Evolutionary conservation across 2,329 filamentous ascomycete species (phyloP), one percentile per base, ranked within the genome.

Genomic region (Cryphonectria naterciae): DNA sequence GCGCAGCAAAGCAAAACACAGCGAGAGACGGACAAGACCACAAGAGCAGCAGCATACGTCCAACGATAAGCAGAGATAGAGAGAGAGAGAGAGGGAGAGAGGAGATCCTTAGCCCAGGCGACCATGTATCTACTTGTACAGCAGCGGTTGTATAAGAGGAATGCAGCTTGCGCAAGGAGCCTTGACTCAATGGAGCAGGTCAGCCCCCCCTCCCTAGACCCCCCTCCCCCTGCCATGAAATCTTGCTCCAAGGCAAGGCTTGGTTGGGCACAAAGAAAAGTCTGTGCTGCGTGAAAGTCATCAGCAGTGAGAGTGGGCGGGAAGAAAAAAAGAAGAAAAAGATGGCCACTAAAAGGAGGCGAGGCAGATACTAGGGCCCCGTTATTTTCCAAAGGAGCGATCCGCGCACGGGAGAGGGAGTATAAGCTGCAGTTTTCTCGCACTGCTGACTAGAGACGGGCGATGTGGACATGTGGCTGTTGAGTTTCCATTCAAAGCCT

Each of bases 101-200:
- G 11, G 37, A 63, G 46, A 49, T 49, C 19, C 62, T 41, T 35
- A 54, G 63, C 62, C 62, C 43, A 63, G 63, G 61, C 62, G 25
- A 63, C 39, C n/a, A 64, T 17, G 37, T 37, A 35, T 22, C 13
- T 35, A 35, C 32, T 17, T 17, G 61, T 13, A 19, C 37, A 46
- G 62, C 67, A 58, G 32, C 64, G 54, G 62, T 69, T 39, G 63
- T 65, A 60, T 65, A 62, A 46, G 35, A 72, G 52, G 64, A 67
- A 67, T 67, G 67, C 64, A 69, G 70, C 65, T 68, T 68, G 70
- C 68, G 64, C 69, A 61, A 64, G 65, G 65, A 67, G 68, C 63
- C 52, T 65, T 72, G 70, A 43, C 70, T 72, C 66, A 68, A 70
- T 70, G 54, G 62, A 69, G 70, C 68, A 70, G 68, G 71, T 69